phyloP scores from a whole-genome alignment of 805 yeast genomes.

The Dipodascus geniculatus region DNA sequence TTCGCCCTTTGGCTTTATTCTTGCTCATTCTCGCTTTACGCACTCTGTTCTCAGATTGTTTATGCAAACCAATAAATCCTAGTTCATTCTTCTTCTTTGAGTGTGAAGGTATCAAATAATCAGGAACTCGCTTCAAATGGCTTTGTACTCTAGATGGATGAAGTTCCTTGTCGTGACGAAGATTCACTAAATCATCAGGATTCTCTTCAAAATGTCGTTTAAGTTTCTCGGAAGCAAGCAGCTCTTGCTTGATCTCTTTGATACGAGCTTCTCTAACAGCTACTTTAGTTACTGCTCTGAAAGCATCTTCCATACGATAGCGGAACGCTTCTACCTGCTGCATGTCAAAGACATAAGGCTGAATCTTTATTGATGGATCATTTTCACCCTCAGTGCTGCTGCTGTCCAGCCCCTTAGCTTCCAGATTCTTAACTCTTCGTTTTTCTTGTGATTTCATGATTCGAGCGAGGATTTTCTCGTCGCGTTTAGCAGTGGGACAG shows the following conservation, averaged over 20 bases:
- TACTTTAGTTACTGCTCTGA: slow-evolving; percentile 82
- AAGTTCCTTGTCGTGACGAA: slow-evolving; percentile 85
- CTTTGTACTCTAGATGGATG: slow-evolving; percentile 73
- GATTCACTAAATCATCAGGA: slow-evolving; percentile 80
- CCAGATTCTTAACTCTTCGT: slow-evolving; percentile 44
- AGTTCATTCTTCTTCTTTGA: slow-evolving; percentile 9
- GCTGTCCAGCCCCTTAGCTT: neutral
- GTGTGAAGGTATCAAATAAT: slow-evolving; percentile 71
- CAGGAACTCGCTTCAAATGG: slow-evolving; percentile 87
- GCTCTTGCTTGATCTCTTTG: slow-evolving; percentile 76
- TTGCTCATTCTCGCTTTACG: slow-evolving; percentile 14
- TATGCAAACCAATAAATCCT: slow-evolving; percentile 17
- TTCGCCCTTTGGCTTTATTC: slow-evolving; percentile 16
- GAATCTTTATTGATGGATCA: slow-evolving; percentile 8
- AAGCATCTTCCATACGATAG: slow-evolving; percentile 94
- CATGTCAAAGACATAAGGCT: slow-evolving; percentile 83
- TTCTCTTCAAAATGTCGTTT: slow-evolving; percentile 94
- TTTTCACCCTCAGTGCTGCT: neutral
- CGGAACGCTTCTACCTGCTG: slow-evolving; percentile 91
- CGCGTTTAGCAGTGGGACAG: slow-evolving; percentile 58
- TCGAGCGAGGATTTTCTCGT: slow-evolving; percentile 73
- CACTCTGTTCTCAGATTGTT: slow-evolving; percentile 17
- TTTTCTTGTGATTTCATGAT: slow-evolving; percentile 67
- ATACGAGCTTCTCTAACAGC: slow-evolving; percentile 90
- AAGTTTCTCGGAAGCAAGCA: slow-evolving; percentile 78